A percentile compares a stretch with the other conserved stretches of the same genome.
Evolutionary conservation across 2,329 filamentous ascomycete species (phyloP).

Genomic region (Plectosphaerella plurivora): DNA sequence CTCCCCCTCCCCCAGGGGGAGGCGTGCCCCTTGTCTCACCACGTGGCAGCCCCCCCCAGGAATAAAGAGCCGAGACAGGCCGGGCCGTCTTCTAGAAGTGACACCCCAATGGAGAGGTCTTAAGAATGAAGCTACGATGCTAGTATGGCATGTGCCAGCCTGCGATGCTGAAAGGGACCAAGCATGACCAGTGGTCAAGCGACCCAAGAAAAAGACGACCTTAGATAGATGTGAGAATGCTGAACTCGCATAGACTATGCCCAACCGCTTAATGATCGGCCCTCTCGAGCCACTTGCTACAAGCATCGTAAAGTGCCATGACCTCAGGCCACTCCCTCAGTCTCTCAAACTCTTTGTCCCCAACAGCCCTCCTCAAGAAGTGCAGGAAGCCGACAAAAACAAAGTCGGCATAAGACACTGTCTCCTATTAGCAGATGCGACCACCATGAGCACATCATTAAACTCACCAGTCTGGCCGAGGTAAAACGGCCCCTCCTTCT

Average conservation of each 20-base stretch:
- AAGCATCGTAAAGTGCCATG: conserved; percentile 6
- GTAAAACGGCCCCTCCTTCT: conserved; percentile 59
- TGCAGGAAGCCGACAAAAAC: conserved; percentile 45
- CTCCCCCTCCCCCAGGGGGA: too few species aligned
- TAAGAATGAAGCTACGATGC: too few species aligned
- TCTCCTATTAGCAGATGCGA: not conserved
- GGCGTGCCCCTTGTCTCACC: too few species aligned
- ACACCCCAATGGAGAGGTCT: too few species aligned
- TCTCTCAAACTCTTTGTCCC: conserved; percentile 31
- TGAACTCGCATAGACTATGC: too few species aligned
- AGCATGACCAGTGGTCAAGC: not conserved
- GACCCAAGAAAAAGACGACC: not conserved
- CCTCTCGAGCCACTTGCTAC: conserved; percentile 6
- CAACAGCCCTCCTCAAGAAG: conserved; percentile 29
- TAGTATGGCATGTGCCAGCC: too few species aligned
- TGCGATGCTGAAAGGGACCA: not conserved
- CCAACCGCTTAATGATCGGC: not conserved
- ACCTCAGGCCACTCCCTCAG: conserved; percentile 19
- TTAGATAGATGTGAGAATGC: too few species aligned
- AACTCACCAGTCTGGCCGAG: conserved; percentile 44
- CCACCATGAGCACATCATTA: not conserved
- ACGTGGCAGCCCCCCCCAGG: too few species aligned
- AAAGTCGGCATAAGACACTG: conserved; percentile 49
- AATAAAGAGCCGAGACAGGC: too few species aligned
- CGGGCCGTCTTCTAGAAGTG: too few species aligned